phyloP scores from a whole-genome alignment of 2,329 filamentous ascomycete species.

The Lecanicillium sp. region DNA sequence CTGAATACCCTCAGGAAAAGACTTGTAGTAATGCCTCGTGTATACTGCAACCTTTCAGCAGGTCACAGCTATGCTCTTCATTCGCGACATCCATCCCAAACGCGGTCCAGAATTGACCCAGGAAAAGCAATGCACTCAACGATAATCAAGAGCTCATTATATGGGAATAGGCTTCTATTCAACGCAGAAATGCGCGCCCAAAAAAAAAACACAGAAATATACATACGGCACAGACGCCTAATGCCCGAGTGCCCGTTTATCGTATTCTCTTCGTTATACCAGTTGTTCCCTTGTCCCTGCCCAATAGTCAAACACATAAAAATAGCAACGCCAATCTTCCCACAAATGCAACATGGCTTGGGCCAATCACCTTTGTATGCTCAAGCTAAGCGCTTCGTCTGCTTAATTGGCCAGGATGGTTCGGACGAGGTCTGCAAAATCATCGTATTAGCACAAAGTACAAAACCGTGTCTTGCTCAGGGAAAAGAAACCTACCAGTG shows the following conservation, averaged over 20 bases:
- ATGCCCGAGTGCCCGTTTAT: background rate
- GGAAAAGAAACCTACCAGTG: slow-evolving; percentile 54
- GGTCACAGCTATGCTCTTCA: no score
- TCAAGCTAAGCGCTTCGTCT: slow-evolving; percentile 9
- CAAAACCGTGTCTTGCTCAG: background rate
- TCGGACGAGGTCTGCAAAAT: slow-evolving; percentile 63
- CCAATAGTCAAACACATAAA: slow-evolving; percentile 20
- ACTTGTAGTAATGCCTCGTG: background rate
- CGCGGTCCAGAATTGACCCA: no score
- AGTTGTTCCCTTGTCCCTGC: slow-evolving; percentile 8
- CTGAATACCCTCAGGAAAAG: no score
- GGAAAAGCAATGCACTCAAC: no score
- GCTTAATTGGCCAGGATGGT: slow-evolving; percentile 75
- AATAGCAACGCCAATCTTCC: slow-evolving; percentile 12
- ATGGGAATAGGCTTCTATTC: no score
- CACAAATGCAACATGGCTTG: slow-evolving; percentile 7
- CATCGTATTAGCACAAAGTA: background rate
- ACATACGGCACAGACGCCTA: slow-evolving; percentile 1
- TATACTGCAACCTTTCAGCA: no score
- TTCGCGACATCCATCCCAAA: no score
- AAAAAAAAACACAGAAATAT: slow-evolving; percentile 8
- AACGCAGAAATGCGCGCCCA: slow-evolving; percentile 1
- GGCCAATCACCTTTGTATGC: no score
- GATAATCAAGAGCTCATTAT: no score
- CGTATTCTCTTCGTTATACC: slow-evolving; percentile 10